Evolutionary conservation across 2,329 filamentous ascomycete species (phyloP).

Genomic region (Knufia petricola): DNA sequence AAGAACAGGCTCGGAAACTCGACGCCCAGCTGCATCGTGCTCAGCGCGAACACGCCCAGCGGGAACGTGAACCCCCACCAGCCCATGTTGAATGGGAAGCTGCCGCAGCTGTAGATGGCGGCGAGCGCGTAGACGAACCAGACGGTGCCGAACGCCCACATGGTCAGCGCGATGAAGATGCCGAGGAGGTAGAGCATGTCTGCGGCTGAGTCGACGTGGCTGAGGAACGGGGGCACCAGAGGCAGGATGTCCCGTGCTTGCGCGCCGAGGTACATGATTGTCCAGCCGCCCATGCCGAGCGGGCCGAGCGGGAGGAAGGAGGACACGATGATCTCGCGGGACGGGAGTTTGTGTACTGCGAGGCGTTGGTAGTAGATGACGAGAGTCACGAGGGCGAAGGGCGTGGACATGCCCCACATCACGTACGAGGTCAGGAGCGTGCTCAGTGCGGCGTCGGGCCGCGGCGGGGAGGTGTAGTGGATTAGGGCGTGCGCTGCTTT

Average conservation of each 20-base stretch:
- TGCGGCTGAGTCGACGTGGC: conserved; percentile 23
- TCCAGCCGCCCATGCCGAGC: conserved; percentile 56
- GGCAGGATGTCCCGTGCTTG: conserved; percentile 34
- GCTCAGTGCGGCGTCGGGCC: conserved; percentile 43
- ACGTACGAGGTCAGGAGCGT: conserved; percentile 58
- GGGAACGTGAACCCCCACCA: conserved; percentile 56
- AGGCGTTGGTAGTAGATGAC: conserved; percentile 62
- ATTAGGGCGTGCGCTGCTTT: conserved; percentile 50
- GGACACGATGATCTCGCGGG: conserved; percentile 58
- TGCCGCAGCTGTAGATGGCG: conserved; percentile 27
- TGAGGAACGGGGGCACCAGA: conserved; percentile 22
- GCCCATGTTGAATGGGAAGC: conserved; percentile 52
- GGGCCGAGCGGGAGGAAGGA: conserved; percentile 60
- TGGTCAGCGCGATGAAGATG: conserved; percentile 29
- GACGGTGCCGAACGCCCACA: conserved; percentile 33
- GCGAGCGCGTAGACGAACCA: conserved; percentile 34
- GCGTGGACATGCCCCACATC: conserved; percentile 54
- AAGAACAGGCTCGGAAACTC: conserved; percentile 50
- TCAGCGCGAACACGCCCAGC: conserved; percentile 46
- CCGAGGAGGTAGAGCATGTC: conserved; percentile 29
- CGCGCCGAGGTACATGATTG: conserved; percentile 43
- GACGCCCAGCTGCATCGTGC: conserved; percentile 34
- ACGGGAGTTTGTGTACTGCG: conserved; percentile 57
- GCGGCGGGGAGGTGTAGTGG: conserved; percentile 31
- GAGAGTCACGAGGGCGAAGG: conserved; percentile 53